Evolutionary conservation across 345 rosid species (phyloP).

Genomic region (Rhodamnia argentea): DNA sequence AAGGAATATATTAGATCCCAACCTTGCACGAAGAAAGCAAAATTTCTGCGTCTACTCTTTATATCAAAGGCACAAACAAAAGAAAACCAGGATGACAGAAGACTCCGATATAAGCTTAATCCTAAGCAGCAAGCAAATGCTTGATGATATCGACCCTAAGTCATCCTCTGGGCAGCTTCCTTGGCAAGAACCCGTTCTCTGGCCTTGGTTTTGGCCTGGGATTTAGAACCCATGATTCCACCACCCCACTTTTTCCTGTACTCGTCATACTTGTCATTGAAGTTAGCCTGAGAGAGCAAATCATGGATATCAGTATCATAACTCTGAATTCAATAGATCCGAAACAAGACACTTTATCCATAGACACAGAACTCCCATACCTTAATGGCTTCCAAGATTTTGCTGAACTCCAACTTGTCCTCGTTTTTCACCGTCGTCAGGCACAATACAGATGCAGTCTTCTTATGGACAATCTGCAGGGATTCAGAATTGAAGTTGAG

Average conservation of each 20-base stretch:
- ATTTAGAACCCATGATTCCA: constrained; percentile 86
- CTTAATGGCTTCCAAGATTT: constrained; percentile 66
- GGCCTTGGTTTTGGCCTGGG: constrained; percentile 73
- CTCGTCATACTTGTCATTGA: constrained; percentile 63
- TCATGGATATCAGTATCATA: background rate
- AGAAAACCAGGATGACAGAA: background rate
- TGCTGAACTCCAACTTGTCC: constrained; percentile 71
- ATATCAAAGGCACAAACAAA: background rate
- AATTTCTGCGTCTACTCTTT: background rate
- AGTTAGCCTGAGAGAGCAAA: constrained; percentile 38
- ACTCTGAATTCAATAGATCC: background rate
- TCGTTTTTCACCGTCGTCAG: constrained; percentile 68
- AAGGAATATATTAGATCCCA: background rate
- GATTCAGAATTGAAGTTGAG: background rate
- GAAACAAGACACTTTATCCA: background rate
- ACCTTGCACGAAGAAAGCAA: background rate
- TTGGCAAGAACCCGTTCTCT: constrained; percentile 55
- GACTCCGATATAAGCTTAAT: background rate
- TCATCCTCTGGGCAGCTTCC: constrained; percentile 76
- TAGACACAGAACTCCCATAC: constrained; percentile 4
- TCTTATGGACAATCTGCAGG: constrained; percentile 59
- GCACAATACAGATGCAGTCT: constrained; percentile 68
- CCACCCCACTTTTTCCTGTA: constrained; percentile 85
- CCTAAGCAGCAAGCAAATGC: background rate
- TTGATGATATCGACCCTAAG: constrained; percentile 1